Evolutionary conservation across 2,329 filamentous ascomycete genomes (phyloP), one percentile per base, ranked within the genome.

Genomic region (Incumbomyces delicatus): DNA sequence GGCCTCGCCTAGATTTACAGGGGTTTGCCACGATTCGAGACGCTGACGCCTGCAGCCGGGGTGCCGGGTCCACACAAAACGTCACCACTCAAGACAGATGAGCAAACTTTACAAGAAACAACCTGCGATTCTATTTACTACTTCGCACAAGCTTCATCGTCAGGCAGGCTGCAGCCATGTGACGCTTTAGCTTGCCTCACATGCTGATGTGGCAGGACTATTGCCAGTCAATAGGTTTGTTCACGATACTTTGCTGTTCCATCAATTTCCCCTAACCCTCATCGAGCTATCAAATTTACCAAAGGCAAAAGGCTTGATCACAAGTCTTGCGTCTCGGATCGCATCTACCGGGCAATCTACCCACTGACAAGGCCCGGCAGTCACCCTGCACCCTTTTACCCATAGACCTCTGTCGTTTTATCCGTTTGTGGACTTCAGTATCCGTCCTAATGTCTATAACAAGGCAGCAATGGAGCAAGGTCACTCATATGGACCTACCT

Each of bases 401-500:
- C 8, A 27, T 8, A 27, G 8, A 27, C 22, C 22, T 27, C 5
- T 5, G 22, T 5, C 22, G 4, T 8, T 27, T 8, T 44, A n/a
- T 30, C 22, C 13, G 5, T 16, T 27, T 18, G 30, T 42, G 31
- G 30, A 22, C 16, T 14, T 27, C 22, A 27, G 17, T 18, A 47
- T 3, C 29, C 32, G 36, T 11, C 44, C 44, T 30, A 17, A 46
- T 40, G 52, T 51, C 33, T 45, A n/a, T 11, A 11, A 38, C 33
- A 30, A 14, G 14, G 34, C 70, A 66, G 58, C 69, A 67, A 58
- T 66, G 42, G 63, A 62, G 50, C 58, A 63, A 53, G 58, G 67
- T 40, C 81, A 85, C 61, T 82, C 76, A 11, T 78, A 77, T 54
- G 77, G 77, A 50, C 62, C 74, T 20, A 74, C 71, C 46, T 86